A percentile compares a stretch with the other conserved stretches of the same genome.
Evolutionary conservation across 257 asterid genomes (phyloP).

Genomic region (Solanum neorickii): DNA sequence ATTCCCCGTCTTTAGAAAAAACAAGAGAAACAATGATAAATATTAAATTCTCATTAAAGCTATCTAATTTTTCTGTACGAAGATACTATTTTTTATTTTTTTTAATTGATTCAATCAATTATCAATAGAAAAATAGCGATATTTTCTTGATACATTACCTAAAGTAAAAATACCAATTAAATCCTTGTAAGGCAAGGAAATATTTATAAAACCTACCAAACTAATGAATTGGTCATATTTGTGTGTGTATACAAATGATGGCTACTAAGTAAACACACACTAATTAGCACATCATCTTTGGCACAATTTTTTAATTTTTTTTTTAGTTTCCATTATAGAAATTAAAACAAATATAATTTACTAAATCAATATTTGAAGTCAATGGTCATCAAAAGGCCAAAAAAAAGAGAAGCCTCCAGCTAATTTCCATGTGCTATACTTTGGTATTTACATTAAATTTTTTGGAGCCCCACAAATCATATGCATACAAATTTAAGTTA

Average conservation of each 20-base stretch:
- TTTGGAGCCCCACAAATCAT: neutral
- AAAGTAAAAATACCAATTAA: no score
- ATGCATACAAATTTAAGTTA: neutral
- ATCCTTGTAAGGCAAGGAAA: neutral
- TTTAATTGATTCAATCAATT: neutral
- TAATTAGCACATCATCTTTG: neutral
- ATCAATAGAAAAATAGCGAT: neutral
- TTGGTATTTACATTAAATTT: neutral
- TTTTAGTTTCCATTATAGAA: neutral
- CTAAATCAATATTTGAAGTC: neutral
- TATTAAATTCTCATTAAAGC: neutral
- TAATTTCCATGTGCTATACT: neutral
- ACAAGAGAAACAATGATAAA: no score
- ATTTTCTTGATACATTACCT: no score
- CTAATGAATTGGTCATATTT: neutral
- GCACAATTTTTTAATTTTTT: neutral
- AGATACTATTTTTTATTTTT: no score
- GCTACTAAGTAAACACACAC: neutral
- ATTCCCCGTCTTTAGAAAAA: no score
- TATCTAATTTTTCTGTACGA: accelerated
- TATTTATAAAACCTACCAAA: neutral
- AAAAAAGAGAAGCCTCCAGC: neutral
- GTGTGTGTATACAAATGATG: neutral
- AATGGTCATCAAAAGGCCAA: neutral
- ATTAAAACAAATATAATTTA: neutral